phyloP scores from a whole-genome alignment of 352 stramenopile species.

The Bremia lactucae region DNA sequence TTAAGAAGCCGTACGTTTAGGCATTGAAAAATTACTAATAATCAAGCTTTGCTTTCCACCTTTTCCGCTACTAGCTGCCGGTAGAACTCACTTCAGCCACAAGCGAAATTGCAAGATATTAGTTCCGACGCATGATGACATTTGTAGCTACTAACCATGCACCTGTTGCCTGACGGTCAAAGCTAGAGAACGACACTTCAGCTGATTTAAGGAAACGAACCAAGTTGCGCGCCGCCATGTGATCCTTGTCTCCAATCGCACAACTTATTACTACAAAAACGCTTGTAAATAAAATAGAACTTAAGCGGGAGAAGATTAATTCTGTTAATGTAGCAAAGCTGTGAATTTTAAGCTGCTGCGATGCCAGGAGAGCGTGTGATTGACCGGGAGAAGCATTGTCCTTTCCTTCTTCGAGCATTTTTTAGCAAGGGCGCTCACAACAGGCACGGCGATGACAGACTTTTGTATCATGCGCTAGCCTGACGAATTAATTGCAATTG shows the following conservation, averaged over 20 bases:
- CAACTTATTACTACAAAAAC: too few species aligned
- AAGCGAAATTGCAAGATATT: not conserved
- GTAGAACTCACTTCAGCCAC: conserved; percentile 66
- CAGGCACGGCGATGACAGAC: conserved; percentile 15
- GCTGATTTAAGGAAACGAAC: conserved; percentile 81
- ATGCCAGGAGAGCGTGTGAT: conserved; percentile 25
- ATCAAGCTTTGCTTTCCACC: conserved; percentile 17
- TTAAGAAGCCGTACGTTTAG: not conserved
- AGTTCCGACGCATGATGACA: not conserved
- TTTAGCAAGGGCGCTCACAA: conserved; percentile 42
- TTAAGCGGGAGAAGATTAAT: not conserved
- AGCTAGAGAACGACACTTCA: conserved; percentile 78
- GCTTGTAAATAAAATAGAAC: too few species aligned
- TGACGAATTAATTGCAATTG: conserved; percentile 2
- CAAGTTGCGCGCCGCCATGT: conserved; percentile 79
- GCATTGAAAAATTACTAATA: too few species aligned
- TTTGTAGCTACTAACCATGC: conserved; percentile 41
- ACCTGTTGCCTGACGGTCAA: conserved; percentile 58
- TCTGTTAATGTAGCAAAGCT: not conserved
- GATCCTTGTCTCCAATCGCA: too few species aligned
- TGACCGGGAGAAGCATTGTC: conserved; percentile 59
- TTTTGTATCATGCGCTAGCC: not conserved
- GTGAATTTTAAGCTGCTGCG: conserved; percentile 6
- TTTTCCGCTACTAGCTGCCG: conserved; percentile 72
- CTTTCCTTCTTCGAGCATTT: conserved; percentile 61